A percentile compares a stretch with the other conserved stretches of the same genome.
These are phyloP conservation scores for Colletotrichum tamarilloi DNA, from an alignment of 2,329 filamentous ascomycete species.

Conservation along the genomic window DNA sequence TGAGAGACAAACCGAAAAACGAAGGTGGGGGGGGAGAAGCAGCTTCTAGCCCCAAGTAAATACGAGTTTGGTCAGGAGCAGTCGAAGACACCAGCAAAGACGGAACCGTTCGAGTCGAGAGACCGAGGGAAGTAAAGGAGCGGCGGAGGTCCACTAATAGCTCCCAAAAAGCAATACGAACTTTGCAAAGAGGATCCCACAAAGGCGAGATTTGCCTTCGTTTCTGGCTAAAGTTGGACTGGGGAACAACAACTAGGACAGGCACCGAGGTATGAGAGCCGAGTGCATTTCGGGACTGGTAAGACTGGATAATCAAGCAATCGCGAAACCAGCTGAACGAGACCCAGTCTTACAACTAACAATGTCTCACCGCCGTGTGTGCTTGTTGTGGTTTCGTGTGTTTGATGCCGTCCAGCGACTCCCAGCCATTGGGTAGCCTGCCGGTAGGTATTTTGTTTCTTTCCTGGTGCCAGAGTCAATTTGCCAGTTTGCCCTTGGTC, in stretches of 20 bases:
- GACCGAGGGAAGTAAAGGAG: slow-evolving; percentile 1
- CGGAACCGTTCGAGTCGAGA: slow-evolving; percentile 12
- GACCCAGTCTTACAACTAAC: slow-evolving; percentile 1
- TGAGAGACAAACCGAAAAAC: not conserved
- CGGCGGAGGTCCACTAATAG: slow-evolving; percentile 26
- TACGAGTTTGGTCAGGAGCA: slow-evolving; percentile 28
- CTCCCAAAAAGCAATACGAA: slow-evolving; percentile 20
- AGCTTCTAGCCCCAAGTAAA: slow-evolving; percentile 17
- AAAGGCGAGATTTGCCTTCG: slow-evolving; percentile 20
- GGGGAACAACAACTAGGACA: slow-evolving; percentile 14
- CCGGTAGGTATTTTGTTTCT: not conserved
- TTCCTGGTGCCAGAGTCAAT: not conserved
- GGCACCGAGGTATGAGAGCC: slow-evolving; percentile 9
- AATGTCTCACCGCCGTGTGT: slow-evolving; percentile 18
- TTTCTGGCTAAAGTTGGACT: slow-evolving; percentile 1
- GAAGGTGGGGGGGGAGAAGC: not conserved
- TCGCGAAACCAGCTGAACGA: slow-evolving; percentile 25
- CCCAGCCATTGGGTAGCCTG: too few species aligned
- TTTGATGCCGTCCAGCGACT: slow-evolving; percentile 6
- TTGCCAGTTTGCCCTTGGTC: not conserved
- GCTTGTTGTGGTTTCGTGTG: slow-evolving; percentile 14
- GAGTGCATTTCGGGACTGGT: slow-evolving; percentile 27
- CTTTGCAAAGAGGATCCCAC: not conserved
- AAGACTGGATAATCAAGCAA: slow-evolving; percentile 25
- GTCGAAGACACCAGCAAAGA: slow-evolving; percentile 1